phyloP scores from a whole-genome alignment of 495 filamentous ascomycete species.

The Coniosporium apollinis region DNA sequence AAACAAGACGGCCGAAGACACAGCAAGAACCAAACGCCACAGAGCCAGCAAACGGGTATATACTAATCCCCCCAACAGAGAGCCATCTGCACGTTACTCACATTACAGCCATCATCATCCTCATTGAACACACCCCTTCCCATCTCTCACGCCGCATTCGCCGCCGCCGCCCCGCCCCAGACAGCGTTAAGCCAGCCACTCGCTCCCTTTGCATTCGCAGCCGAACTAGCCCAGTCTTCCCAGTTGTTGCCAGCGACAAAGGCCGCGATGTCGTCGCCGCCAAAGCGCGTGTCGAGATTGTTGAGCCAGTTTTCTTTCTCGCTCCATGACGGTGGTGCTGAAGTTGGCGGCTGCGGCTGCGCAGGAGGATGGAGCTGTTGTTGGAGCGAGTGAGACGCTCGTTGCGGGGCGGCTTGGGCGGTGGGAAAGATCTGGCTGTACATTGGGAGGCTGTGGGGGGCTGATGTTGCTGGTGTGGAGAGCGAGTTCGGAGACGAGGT shows the following conservation, averaged over 20 bases:
- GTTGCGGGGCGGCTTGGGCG: not conserved
- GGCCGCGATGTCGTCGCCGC: conserved; percentile 18
- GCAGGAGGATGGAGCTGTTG: conserved; percentile 5
- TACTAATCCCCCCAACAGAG: too few species aligned
- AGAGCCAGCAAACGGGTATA: too few species aligned
- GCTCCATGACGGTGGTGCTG: conserved; percentile 6
- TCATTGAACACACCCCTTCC: too few species aligned
- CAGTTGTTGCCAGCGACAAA: conserved; percentile 16
- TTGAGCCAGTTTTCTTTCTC: conserved; percentile 15
- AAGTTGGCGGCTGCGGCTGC: not conserved
- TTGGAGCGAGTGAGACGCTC: not conserved
- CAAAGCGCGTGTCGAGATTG: conserved; percentile 16
- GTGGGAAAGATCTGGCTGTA: not conserved
- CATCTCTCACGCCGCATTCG: too few species aligned
- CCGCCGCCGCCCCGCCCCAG: too few species aligned
- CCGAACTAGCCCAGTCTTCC: conserved; percentile 13
- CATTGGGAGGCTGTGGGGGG: not conserved
- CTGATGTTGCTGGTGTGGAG: not conserved
- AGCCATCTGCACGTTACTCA: too few species aligned
- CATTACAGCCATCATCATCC: too few species aligned
- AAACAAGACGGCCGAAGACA: too few species aligned
- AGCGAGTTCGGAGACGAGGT: not conserved
- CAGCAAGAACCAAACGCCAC: too few species aligned
- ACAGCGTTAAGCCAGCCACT: too few species aligned
- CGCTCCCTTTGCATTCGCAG: too few species aligned